Percentiles rank a stretch among this genome's conserved stretches.
Conservation (phyloP, 2,329 filamentous ascomycete genomes). For the Apiospora koreana region DNA sequence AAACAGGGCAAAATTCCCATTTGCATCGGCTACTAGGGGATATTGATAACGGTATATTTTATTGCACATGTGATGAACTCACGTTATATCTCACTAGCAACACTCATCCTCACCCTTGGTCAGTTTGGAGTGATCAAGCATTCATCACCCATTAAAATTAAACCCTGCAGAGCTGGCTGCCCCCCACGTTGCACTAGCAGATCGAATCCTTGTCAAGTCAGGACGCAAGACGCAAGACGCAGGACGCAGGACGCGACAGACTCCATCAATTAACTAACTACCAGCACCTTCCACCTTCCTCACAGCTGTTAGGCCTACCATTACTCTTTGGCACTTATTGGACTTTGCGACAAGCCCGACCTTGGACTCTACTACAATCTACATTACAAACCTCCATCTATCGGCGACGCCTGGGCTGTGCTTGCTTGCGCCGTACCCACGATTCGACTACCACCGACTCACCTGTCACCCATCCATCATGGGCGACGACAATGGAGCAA, state of each 20-base stretch:
- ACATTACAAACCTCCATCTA: no score
- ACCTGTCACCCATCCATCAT: not conserved
- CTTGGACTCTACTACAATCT: not conserved
- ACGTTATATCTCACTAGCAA: no score
- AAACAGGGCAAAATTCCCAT: no score
- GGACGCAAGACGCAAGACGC: not conserved
- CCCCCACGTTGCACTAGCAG: conserved; percentile 3
- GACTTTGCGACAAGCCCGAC: not conserved
- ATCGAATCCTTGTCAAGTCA: not conserved
- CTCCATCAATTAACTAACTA: not conserved
- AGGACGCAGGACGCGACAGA: not conserved
- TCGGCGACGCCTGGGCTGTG: not conserved
- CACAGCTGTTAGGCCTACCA: not conserved
- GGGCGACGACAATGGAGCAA: conserved; percentile 21
- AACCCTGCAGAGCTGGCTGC: no score
- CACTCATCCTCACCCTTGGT: no score
- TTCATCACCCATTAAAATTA: no score
- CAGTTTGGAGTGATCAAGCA: no score
- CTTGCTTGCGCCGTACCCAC: not conserved
- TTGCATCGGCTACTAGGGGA: no score
- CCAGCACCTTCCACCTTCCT: not conserved
- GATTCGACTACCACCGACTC: not conserved
- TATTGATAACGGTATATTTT: no score
- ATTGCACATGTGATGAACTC: no score
- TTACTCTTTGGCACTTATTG: not conserved